Conservation (phyloP, 805 yeast genomes). For the Ogataea salicorniae region DNA sequence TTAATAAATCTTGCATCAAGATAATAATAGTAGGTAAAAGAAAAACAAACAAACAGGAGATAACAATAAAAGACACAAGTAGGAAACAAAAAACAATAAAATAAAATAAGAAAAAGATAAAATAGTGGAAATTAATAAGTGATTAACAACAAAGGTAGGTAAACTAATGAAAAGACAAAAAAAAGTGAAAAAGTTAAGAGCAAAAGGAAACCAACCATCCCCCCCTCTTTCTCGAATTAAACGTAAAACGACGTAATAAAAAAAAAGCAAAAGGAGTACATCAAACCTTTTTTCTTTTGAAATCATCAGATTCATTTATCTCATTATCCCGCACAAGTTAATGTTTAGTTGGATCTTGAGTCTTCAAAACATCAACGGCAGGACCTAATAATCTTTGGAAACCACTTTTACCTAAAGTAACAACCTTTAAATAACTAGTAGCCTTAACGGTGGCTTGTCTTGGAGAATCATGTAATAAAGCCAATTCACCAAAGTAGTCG, state of each 20-base stretch:
- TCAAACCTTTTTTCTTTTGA: not conserved
- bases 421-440: constrained; percentile 69
- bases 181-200: not conserved
- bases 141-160: not conserved
- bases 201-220: no score
- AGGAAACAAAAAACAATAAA: not conserved
- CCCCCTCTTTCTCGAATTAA: not conserved
- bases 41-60: not conserved
- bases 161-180: not conserved
- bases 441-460: constrained; percentile 93
- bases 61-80: not conserved
- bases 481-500: constrained; percentile 95
- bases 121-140: not conserved
- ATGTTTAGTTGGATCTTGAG: constrained; percentile 71
- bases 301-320: not conserved
- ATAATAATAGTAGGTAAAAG: not conserved
- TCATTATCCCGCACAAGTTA: not conserved
- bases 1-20: no score
- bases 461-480: constrained; percentile 84
- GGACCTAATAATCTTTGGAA: constrained; percentile 94
- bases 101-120: not conserved
- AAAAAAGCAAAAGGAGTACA: not conserved
- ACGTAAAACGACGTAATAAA: not conserved
- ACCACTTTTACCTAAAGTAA: constrained; percentile 87
- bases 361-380: constrained; percentile 80